Evolutionary conservation across 2,329 filamentous ascomycete genomes (phyloP).

Genomic region (Didymella keratinophila): DNA sequence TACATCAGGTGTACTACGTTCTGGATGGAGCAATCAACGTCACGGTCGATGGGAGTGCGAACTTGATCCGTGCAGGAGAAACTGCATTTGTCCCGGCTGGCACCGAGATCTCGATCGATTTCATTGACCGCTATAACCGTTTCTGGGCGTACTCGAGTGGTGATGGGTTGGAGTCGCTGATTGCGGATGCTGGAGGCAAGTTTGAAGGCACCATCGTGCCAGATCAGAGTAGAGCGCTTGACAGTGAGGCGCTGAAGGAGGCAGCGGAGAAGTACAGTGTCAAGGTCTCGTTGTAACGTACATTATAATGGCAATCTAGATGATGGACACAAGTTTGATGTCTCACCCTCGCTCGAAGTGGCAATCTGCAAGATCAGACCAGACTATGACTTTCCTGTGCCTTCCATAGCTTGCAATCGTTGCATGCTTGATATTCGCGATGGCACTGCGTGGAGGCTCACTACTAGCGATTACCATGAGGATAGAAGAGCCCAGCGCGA

Average conservation of each 20-base stretch:
- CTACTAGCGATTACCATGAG: constrained; percentile 21
- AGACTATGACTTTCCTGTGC: constrained; percentile 2
- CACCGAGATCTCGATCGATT: constrained; percentile 23
- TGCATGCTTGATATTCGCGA: not conserved
- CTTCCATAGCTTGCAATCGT: not conserved
- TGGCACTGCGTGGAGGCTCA: constrained; percentile 19
- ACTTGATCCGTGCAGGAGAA: constrained; percentile 28
- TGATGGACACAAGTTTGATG: not conserved
- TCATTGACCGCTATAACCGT: constrained; percentile 27
- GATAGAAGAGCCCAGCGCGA: constrained; percentile 24
- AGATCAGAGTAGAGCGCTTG: constrained; percentile 16
- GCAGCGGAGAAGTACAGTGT: constrained; percentile 16
- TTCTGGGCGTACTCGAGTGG: constrained; percentile 34
- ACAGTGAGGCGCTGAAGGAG: constrained; percentile 10
- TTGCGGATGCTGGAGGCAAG: constrained; percentile 25
- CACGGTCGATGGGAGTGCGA: constrained; percentile 17
- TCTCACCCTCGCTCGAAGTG: not conserved
- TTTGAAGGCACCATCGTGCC: constrained; percentile 29
- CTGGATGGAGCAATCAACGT: constrained; percentile 27
- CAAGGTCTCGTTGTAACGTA: constrained; percentile 4
- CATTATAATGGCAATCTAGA: not conserved
- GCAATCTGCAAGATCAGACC: not conserved
- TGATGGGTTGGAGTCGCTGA: constrained; percentile 27
- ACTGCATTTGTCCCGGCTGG: constrained; percentile 30
- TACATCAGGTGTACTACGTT: constrained; percentile 29